These are phyloP conservation scores for Paradendryphiella salina DNA, from an alignment of 2,329 filamentous ascomycete species.

Conservation along the genomic window DNA sequence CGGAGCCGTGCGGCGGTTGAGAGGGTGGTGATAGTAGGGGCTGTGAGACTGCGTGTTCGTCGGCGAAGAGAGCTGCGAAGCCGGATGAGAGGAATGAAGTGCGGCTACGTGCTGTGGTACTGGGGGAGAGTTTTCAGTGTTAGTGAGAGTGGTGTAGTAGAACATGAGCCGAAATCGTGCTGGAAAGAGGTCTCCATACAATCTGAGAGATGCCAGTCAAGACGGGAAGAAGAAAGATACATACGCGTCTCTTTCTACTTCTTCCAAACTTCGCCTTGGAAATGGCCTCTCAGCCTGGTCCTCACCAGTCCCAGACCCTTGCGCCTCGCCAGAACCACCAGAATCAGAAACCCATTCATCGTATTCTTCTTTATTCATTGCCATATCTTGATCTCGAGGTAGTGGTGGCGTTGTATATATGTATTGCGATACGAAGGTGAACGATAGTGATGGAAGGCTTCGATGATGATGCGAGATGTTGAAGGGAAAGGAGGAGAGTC, in stretches of 20 bases:
- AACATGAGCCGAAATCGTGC: too few relatives aligned
- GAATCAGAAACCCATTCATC: conserved; percentile 6
- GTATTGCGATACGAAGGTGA: background rate
- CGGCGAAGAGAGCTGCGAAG: background rate
- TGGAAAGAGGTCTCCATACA: background rate
- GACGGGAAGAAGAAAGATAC: background rate
- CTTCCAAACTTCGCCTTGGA: conserved; percentile 1
- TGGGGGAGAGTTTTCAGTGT: background rate
- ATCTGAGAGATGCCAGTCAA: background rate
- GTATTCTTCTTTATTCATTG: conserved; percentile 3
- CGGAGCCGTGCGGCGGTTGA: background rate
- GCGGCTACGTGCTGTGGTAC: background rate
- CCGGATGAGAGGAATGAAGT: conserved; percentile 3
- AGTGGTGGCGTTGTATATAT: background rate
- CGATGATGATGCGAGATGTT: background rate
- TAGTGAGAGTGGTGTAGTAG: background rate
- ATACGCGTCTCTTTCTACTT: conserved; percentile 9
- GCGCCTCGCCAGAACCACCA: background rate
- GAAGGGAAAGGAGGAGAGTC: background rate
- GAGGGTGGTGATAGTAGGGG: conserved; percentile 1
- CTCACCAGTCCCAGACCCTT: background rate
- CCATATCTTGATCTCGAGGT: background rate
- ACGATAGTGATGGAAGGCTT: background rate
- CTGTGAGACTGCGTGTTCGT: background rate
- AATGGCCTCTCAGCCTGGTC: background rate